phyloP scores from a whole-genome alignment of 805 yeast genomes.

The Lipomyces starkeyi region DNA sequence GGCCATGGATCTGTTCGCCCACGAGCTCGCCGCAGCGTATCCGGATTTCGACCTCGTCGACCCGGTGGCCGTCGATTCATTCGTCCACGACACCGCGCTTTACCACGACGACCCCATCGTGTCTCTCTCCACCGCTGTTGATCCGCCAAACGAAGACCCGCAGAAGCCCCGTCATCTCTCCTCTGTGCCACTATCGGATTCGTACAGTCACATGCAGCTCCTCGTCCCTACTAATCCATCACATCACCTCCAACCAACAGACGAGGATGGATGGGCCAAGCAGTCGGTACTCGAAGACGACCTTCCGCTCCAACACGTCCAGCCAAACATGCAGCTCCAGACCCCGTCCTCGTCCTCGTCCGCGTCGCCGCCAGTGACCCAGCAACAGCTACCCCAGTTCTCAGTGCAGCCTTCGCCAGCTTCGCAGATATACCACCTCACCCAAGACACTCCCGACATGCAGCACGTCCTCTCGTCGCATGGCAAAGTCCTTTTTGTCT shows the following conservation, averaged over 20 bases:
- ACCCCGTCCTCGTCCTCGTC: conserved; percentile 10
- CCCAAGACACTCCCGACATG: conserved; percentile 22
- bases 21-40: conserved; percentile 2
- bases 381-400: conserved; percentile 1
- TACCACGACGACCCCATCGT: conserved; percentile 3
- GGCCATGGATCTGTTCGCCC: conserved; percentile 21
- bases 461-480: conserved; percentile 26
- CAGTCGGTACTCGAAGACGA: background rate
- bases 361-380: conserved; percentile 7
- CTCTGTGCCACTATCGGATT: conserved; percentile 6
- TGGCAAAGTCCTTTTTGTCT: conserved; percentile 26
- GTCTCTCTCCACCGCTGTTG: conserved; percentile 1
- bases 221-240: background rate
- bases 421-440: conserved; percentile 1
- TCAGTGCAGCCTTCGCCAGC: conserved; percentile 4
- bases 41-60: conserved; percentile 1
- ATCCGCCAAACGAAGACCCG: conserved; percentile 2
- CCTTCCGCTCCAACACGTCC: background rate
- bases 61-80: conserved; percentile 11
- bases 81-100: conserved; percentile 4
- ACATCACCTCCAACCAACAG: background rate
- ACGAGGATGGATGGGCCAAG: background rate
- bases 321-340: conserved; percentile 1
- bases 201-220: conserved; percentile 9
- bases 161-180: conserved; percentile 18